Evolutionary conservation across 306 rosid species (phyloP), one percentile per base, ranked within the genome.

Genomic region (Benincasa hispida): DNA sequence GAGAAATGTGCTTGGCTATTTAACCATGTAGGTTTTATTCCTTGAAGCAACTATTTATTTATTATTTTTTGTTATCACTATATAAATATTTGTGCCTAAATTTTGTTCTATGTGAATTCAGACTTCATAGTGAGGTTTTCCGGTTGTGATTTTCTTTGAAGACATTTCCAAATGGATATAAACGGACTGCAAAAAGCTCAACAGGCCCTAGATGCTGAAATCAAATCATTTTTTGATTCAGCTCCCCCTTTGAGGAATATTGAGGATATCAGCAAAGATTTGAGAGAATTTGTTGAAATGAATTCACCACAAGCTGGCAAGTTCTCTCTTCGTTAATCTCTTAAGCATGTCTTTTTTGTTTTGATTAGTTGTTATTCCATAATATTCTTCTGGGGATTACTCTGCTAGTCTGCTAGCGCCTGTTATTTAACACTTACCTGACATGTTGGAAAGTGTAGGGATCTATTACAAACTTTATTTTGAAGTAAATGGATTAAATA

Each of bases 221-320:
- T 87, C 70, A 82, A 87, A 55, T 75, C 96, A 14, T 93, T 93
- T 81, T 91, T 90, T 54, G 89, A 86, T 69, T 91, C 94, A 3
- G 97, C 98, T 84, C 98, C 97, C 73, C 91, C 98, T 65, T 61
- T 90, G 63, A 83, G 77, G 53, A 80, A 74, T 75, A 81, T 83
- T 7, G 39, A 48, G 58, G 87, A 85, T 13, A 75, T 91, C 63
- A 76, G 79, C 58, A 89, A 79, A 66, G 88, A 79, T 30, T 77
- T 93, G 78, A 80, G 85, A 66, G 72, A 63, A 4, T 93, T 93
- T 83, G 82, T 93, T 70, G 84, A 68, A 17, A 77, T 34, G n/a
- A 90, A 87, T 82, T 82, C 87, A 21, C 54, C 67, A 18, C 68
- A 76, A 8, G 76, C 81, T 37, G 96, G 98, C 76, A 84, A 80